A percentile compares a stretch with the other conserved stretches of the same genome.
Evolutionary conservation across 371 early-diverging fungal genomes (phyloP).

Genomic region (Circinella minor): DNA sequence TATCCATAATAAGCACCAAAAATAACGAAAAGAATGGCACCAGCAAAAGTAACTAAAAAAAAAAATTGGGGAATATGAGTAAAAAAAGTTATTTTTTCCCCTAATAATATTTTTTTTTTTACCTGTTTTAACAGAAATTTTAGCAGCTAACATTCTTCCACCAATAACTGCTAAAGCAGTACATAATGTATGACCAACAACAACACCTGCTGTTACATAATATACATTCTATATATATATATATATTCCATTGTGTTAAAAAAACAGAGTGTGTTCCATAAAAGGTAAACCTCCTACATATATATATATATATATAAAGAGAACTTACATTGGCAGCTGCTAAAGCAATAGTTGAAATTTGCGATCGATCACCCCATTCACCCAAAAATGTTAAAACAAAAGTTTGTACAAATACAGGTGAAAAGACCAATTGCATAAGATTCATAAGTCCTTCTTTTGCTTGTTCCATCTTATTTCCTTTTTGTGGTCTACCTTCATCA

Average conservation of each 20-base stretch:
- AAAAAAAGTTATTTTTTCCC: no score
- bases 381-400: conserved; percentile 95
- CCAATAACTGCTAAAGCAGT: conserved; percentile 93
- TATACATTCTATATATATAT: conserved; percentile 67
- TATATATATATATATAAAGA: conserved; percentile 7
- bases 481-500: neutral
- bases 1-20: conserved; percentile 80
- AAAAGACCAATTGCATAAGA: conserved; percentile 72
- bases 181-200: conserved; percentile 90
- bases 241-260: conserved; percentile 18
- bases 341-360: conserved; percentile 92
- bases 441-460: conserved; percentile 61
- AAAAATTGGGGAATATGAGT: no score
- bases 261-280: neutral
- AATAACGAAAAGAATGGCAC: conserved; percentile 82
- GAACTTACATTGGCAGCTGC: conserved; percentile 85
- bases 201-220: conserved; percentile 87
- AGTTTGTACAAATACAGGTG: conserved; percentile 93
- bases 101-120: no score
- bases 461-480: conserved; percentile 20
- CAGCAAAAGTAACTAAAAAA: conserved; percentile 77
- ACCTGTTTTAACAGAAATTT: conserved; percentile 93
- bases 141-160: conserved; percentile 87
- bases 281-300: neutral
- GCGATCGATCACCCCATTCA: conserved; percentile 98